A percentile compares a stretch with the other conserved stretches of the same genome.
Conservation (phyloP, 2,329 filamentous ascomycete species). For the Rutstroemia sp. region DNA sequence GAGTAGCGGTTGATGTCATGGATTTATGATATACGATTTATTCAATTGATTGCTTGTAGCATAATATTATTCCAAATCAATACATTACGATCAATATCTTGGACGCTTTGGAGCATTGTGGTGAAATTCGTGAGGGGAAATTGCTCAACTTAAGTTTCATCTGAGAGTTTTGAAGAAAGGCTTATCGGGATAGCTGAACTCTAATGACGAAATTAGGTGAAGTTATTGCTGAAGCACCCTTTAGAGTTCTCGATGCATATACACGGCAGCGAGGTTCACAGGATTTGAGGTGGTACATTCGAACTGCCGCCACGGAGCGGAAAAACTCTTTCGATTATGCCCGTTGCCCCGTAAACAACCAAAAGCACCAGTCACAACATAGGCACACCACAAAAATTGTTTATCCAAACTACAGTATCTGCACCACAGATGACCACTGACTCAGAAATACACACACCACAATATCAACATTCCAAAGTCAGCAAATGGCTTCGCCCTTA, state of each 20-base stretch:
- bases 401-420: constrained; percentile 6
- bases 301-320: not conserved
- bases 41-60: not conserved
- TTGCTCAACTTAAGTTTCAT: not conserved
- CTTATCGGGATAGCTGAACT: not conserved
- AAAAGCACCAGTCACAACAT: not conserved
- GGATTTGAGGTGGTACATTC: too few relatives aligned
- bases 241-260: too few relatives aligned
- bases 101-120: too few relatives aligned
- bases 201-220: not conserved
- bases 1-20: not conserved
- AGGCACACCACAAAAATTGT: constrained; percentile 2
- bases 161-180: not conserved
- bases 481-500: constrained; percentile 13
- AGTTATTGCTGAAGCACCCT: not conserved
- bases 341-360: constrained; percentile 8
- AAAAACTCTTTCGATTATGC: not conserved
- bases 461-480: not conserved
- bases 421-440: constrained; percentile 4
- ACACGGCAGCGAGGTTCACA: too few relatives aligned
- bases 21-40: not conserved
- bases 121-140: too few relatives aligned
- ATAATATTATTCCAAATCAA: too few relatives aligned
- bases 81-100: too few relatives aligned
- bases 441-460: constrained; percentile 2